Conservation (phyloP, 495 filamentous ascomycete genomes). For the Penicillium maclennaniae region DNA sequence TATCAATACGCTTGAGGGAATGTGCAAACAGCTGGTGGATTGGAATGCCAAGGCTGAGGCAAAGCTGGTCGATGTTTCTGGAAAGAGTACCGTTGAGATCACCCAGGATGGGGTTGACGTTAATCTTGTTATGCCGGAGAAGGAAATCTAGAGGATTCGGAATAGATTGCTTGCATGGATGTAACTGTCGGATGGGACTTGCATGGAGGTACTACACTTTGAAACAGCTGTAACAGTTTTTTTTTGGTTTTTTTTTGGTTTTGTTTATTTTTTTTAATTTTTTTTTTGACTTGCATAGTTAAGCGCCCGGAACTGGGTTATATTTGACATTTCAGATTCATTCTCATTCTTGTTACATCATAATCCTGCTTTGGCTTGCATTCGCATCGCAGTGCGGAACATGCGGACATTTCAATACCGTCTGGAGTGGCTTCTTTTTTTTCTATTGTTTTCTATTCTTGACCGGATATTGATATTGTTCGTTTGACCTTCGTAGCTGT, state of each 20-base stretch:
- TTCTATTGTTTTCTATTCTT: no score
- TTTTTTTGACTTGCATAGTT: not conserved
- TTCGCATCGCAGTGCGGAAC: no score
- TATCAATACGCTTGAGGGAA: slow-evolving; percentile 50
- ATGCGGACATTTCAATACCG: no score
- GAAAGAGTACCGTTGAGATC: slow-evolving; percentile 9
- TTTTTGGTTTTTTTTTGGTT: no score
- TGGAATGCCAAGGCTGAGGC: slow-evolving; percentile 40
- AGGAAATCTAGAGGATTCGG: slow-evolving; percentile 4
- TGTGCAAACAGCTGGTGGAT: slow-evolving; percentile 50
- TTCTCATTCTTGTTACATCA: not conserved
- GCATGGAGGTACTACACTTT: not conserved
- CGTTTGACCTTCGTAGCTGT: no score
- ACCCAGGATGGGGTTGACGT: slow-evolving; percentile 18
- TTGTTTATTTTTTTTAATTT: no score
- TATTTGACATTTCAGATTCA: not conserved
- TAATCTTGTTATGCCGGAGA: slow-evolving; percentile 19
- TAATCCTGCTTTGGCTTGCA: not conserved
- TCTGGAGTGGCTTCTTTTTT: no score
- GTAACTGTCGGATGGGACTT: not conserved
- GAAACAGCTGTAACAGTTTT: not conserved
- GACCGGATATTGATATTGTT: no score
- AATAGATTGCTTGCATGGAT: no score
- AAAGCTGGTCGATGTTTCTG: slow-evolving; percentile 10
- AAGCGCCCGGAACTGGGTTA: not conserved